phyloP scores from a whole-genome alignment of 768 basidiomycete genomes.

The Amanita pallidorosea region DNA sequence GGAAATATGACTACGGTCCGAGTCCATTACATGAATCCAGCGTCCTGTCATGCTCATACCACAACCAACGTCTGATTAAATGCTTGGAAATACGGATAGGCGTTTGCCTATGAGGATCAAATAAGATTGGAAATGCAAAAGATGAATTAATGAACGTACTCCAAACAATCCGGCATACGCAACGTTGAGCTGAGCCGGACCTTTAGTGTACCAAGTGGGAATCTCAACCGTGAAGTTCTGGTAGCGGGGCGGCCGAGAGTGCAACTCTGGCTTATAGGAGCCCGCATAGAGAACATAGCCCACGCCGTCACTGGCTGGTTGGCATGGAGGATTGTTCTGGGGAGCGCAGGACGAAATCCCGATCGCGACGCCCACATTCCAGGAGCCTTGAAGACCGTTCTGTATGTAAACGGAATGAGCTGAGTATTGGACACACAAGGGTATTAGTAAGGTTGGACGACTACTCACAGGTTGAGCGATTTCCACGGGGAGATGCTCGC shows the following conservation, averaged over 20 bases:
- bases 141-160: constrained; percentile 17
- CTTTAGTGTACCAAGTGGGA: constrained; percentile 17
- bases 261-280: constrained; percentile 25
- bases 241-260: constrained; percentile 22
- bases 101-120: constrained; percentile 18
- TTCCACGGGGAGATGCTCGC: not conserved
- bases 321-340: constrained; percentile 11
- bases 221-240: constrained; percentile 34
- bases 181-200: constrained; percentile 25
- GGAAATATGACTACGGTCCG: not conserved
- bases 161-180: constrained; percentile 27
- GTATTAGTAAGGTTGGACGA: no score
- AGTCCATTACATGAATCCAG: not conserved
- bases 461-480: constrained; percentile 1
- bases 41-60: constrained; percentile 6
- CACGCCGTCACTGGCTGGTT: constrained; percentile 16
- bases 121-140: not conserved
- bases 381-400: not conserved
- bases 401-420: not conserved
- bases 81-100: constrained; percentile 18
- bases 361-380: constrained; percentile 27
- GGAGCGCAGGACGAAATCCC: constrained; percentile 29
- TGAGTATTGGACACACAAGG: not conserved
- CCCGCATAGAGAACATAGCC: constrained; percentile 38
- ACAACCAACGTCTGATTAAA: constrained; percentile 21